phyloP scores from a whole-genome alignment of 768 basidiomycete genomes.

The Podaxis sp. region DNA sequence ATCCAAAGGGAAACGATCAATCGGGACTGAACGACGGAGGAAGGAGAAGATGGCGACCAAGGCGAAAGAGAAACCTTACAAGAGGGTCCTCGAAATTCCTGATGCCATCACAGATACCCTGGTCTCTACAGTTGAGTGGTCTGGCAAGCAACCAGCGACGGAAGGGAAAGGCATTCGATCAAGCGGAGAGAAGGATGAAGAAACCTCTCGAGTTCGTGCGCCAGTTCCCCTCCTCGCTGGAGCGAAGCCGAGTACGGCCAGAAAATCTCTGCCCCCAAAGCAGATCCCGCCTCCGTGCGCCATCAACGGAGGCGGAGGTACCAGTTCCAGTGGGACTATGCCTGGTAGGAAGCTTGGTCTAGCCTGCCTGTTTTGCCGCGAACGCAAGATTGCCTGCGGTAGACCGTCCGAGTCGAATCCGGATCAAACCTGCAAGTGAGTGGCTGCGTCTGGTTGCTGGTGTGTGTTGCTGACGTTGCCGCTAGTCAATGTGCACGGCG shows the following conservation, averaged over 20 bases:
- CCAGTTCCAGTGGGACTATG: not conserved
- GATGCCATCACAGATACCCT: not conserved
- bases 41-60: not conserved
- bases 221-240: not conserved
- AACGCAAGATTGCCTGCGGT: constrained; percentile 14
- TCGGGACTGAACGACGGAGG: not conserved
- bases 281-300: constrained; percentile 1
- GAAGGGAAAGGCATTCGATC: not conserved
- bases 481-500: constrained; percentile 10
- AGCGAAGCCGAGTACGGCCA: not conserved
- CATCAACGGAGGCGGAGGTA: not conserved
- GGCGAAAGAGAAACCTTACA: not conserved
- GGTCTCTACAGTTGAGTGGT: not conserved
- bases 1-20: not conserved
- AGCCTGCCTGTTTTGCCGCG: constrained; percentile 13
- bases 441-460: too few species aligned
- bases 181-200: not conserved
- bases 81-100: not conserved
- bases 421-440: constrained; percentile 12
- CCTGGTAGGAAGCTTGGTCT: constrained; percentile 6
- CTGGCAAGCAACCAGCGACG: not conserved
- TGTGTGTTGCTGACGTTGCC: not conserved
- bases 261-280: not conserved
- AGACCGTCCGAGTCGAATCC: constrained; percentile 6
- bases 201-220: not conserved